Base-by-base conservation (phyloP, 257 asterid species). In the Solanum megistacrolobum region DNA sequence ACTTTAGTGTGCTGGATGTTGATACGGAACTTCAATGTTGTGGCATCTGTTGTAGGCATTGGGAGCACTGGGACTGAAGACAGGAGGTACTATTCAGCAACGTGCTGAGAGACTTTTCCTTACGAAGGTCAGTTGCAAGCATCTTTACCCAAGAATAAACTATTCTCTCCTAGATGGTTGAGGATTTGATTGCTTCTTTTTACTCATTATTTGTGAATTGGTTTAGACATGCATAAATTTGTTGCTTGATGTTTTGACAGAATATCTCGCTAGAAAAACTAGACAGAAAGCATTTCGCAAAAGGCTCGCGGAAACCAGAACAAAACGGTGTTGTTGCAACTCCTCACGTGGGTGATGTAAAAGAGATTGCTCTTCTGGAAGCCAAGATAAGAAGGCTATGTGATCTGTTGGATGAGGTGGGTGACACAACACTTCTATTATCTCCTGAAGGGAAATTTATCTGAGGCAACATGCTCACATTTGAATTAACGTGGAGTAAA, bases 61-160 rank as follows among this genome's bases (percentile, higher is more conserved):
- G 93, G 94, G 96, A 92, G 94, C 96, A 43, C 93, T 95, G 87
- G 98, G 99, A 86, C 91, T 97, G 94, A 97, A 97, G 92, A 89
- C 97, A 3, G 99, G 99, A 79, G 99, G 99, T 43, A 97, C 99
- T 16, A 78, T 94, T 87, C 92, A 91, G 89, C 98, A 96, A 93
- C 99, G 99, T 88, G 99, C 99, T 31, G 98, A 97, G 92, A 95
- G 99, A 92, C 95, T 94, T 88, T 95, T 94, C 90, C 96, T 94
- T 88, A 94, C 96, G 46, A 97, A 96, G 98, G 99, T 97, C 87
- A 84, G 94, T 14, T 66, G 25, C 38, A 9, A 72, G 65, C 29
- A 86, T 38, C 12, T 86, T 73, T 66, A 83, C 21, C 83, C 87
- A 52, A 68, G 55, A 12, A 34, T 60, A 34, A 73, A 65, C 10